Base-by-base conservation (phyloP, 2,329 filamentous ascomycete species). In the Aulographum hederae region DNA sequence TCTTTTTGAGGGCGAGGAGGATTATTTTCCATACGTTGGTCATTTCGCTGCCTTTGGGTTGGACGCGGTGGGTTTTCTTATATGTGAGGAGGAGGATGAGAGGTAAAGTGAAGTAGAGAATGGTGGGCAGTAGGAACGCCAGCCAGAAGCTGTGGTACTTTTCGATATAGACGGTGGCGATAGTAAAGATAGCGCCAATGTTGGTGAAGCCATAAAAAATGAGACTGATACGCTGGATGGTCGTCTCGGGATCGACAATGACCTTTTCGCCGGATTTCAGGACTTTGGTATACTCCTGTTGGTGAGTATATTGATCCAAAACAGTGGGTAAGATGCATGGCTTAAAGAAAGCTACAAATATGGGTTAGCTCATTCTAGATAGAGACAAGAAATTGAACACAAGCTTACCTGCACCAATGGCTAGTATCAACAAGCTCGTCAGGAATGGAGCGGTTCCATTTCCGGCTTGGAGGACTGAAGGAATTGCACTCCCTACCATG, bases 191-290 rank as follows among this genome's bases (percentile, higher is more conserved):
- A 10, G 48, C 49, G 17, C 52, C 52, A 1, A 53, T 35, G 28
- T 44, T 44, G 31, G 42, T 27, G 15, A 44, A 33, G 0, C 42
- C 40, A 27, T 56, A 56, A 36, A 55, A 56, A 13, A 50, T 39
- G 0, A 55, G 38, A 45, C 49, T 46, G 6, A 47, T 45, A 3
- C 52, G 43, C 17, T 47, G 51, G 2, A 57, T 46, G 0, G 59
- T 63, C 2, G 50, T 46, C 37, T 60, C 58, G 0, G 59, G 60
- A 31, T 63, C 60, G 12, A 63, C 54, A 18, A 64, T 53, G 18
- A 60, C 56, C 34, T 50, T 52, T 38, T 62, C 58, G 1, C 59
- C 59, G 8, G 47, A 52, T 33, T 54, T 48, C 5, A 64, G 48
- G 1, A 50, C 51, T 38, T 54, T 57, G 13, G 54, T 51, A 33